Conservation (phyloP, 2,329 filamentous ascomycete genomes). For the Colletotrichum sp. region DNA sequence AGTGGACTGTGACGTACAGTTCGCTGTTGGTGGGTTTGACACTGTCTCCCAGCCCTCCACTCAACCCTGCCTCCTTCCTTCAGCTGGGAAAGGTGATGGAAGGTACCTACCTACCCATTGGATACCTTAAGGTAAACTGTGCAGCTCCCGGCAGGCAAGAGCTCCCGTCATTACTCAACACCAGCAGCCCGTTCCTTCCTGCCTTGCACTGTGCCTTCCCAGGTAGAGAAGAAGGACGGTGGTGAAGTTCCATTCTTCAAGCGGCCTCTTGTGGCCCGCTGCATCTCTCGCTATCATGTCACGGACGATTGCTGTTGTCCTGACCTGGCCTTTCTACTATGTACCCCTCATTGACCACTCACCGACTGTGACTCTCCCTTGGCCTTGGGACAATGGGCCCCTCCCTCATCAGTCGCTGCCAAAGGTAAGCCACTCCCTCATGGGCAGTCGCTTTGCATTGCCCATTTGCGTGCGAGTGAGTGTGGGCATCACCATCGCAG, state of each 20-base stretch:
- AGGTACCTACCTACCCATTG: background rate
- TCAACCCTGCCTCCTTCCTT: background rate
- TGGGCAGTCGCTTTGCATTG: background rate
- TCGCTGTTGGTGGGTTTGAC: background rate
- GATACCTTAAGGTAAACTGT: background rate
- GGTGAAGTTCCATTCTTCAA: background rate
- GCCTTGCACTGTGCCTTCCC: background rate
- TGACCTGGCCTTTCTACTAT: background rate
- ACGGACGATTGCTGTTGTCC: background rate
- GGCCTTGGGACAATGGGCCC: background rate
- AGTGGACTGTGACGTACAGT: background rate
- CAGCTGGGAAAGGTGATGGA: background rate
- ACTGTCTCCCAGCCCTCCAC: background rate
- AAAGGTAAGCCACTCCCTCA: background rate
- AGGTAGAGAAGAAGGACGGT: background rate
- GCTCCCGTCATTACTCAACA: background rate
- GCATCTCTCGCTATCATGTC: constrained; percentile 5
- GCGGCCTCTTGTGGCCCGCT: constrained; percentile 1
- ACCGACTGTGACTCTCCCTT: background rate
- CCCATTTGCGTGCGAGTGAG: background rate
- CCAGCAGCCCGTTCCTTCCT: background rate
- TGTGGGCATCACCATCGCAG: background rate
- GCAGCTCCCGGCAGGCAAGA: background rate
- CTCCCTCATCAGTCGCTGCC: background rate
- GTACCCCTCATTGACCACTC: background rate